Base-by-base conservation (phyloP, 169 alveolate genomes). In the Plasmodium adleri region DNA sequence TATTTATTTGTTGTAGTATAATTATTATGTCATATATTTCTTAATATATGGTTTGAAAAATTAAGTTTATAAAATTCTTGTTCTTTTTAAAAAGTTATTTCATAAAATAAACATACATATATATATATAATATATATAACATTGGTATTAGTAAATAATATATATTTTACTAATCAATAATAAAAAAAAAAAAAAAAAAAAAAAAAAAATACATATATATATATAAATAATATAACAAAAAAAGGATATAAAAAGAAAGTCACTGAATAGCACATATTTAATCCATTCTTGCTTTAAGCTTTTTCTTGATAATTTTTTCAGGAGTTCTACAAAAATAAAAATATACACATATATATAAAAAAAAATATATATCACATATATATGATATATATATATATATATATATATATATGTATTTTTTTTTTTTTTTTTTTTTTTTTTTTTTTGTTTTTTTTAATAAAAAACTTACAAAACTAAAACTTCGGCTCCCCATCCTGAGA, bases 401-500 rank as follows among this genome's bases (percentile, higher is more conserved):
- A 59, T 59, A 59, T n/a, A 59, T 59, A 59, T 20, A 59, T 9
- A 59, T 17, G 4, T n/a, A 52, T 9, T 3, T 59, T 6, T 9
- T 4, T 32, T 4, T 32, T 0, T 32, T 1, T 32, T 1, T 32
- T 1, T 28, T 0, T 28, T 28, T 28, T 28, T 28, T 28, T 28
- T 28, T 28, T 28, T 28, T 28, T 28, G n/a, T n/a, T n/a, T n/a
- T n/a, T 32, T 32, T 32, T 32, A 32, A 32, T 32, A 32, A 32
- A 32, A 32, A 32, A 45, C 96, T 68, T 89, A 94, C 96, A 96
- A 45, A 32, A 97, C 92, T 74, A 96, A 97, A 17, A 97, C 99
- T 72, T 93, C 98, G 10, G 98, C 99, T 17, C 99, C 99, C 99
- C 99, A 98, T 47, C 99, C 99, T n/a, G 99, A 94, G 62, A 97